These are phyloP conservation scores for Debaryomyces subglobosus DNA, from an alignment of 1,139 yeast species.

Conservation along the genomic window DNA sequence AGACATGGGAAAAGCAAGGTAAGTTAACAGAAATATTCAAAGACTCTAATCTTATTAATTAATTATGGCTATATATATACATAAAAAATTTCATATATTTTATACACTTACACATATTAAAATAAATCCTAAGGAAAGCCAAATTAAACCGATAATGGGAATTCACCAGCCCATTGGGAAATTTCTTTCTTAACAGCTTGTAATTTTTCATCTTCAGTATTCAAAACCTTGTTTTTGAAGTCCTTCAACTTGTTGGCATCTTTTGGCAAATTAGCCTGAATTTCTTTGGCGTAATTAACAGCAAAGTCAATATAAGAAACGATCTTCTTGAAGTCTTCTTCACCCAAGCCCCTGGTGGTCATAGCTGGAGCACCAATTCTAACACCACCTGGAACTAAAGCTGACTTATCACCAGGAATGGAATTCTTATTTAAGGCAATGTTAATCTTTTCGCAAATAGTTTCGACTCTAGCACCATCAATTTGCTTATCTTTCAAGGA, in stretches of 20 bases:
- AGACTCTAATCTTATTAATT: slow-evolving; percentile 36
- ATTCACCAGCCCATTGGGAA: slow-evolving; percentile 87
- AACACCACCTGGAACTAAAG: slow-evolving; percentile 96
- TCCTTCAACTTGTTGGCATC: slow-evolving; percentile 93
- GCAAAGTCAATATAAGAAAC: slow-evolving; percentile 85
- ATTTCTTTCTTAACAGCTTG: slow-evolving; percentile 74
- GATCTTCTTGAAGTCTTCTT: slow-evolving; percentile 81
- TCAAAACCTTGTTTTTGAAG: slow-evolving; percentile 79
- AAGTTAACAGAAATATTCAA: slow-evolving; percentile 45
- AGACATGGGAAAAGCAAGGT: slow-evolving; percentile 45
- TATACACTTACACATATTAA: slow-evolving; percentile 1
- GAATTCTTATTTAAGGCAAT: slow-evolving; percentile 97
- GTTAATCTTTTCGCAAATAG: slow-evolving; percentile 91
- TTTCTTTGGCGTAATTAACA: slow-evolving; percentile 73
- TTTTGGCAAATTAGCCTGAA: slow-evolving; percentile 76
- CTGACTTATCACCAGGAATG: slow-evolving; percentile 97
- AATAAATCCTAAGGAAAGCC: background rate
- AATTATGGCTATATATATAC: background rate
- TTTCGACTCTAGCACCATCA: slow-evolving; percentile 98
- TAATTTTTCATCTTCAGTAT: slow-evolving; percentile 67
- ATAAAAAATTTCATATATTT: background rate
- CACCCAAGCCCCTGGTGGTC: slow-evolving; percentile 95
- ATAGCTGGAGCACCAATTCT: slow-evolving; percentile 99
- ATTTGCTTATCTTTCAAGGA: slow-evolving; percentile 86
- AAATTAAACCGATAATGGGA: slow-evolving; percentile 79